Conservation (phyloP, 768 basidiomycete genomes). For the Coprinopsis cinerea region DNA sequence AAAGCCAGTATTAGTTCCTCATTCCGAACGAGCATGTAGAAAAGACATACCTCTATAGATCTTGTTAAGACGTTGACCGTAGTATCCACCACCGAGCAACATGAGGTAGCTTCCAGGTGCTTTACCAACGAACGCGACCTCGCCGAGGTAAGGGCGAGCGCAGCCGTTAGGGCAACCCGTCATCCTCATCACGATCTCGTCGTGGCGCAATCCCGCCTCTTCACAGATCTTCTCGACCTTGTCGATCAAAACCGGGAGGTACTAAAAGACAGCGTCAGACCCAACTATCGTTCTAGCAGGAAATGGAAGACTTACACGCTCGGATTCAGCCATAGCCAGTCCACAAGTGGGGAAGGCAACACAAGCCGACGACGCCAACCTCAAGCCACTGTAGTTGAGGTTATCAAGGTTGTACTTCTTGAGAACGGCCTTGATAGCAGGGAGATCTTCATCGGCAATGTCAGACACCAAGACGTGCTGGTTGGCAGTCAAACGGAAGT, state of each 20-base stretch:
- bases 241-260: constrained; percentile 86
- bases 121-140: constrained; percentile 96
- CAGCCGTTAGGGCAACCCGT: constrained; percentile 96
- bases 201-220: constrained; percentile 87
- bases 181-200: constrained; percentile 98
- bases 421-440: constrained; percentile 72
- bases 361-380: constrained; percentile 90
- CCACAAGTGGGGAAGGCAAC: constrained; percentile 96
- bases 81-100: constrained; percentile 94
- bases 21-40: neutral
- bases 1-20: constrained; percentile 3
- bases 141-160: constrained; percentile 89
- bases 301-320: constrained; percentile 33
- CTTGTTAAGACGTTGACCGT: constrained; percentile 93
- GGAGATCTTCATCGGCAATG: constrained; percentile 65
- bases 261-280: constrained; percentile 38
- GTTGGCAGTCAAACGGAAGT: constrained; percentile 91
- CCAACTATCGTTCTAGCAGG: constrained; percentile 1
- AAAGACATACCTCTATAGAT: constrained; percentile 70
- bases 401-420: constrained; percentile 89
- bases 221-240: constrained; percentile 96
- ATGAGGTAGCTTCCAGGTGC: constrained; percentile 89
- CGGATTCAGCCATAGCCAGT: constrained; percentile 48
- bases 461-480: constrained; percentile 91
- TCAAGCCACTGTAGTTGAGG: constrained; percentile 66